A percentile compares a stretch with the other conserved stretches of the same genome.
phyloP scores from a whole-genome alignment of 140 eudicot species.

The Stevia rebaudiana region DNA sequence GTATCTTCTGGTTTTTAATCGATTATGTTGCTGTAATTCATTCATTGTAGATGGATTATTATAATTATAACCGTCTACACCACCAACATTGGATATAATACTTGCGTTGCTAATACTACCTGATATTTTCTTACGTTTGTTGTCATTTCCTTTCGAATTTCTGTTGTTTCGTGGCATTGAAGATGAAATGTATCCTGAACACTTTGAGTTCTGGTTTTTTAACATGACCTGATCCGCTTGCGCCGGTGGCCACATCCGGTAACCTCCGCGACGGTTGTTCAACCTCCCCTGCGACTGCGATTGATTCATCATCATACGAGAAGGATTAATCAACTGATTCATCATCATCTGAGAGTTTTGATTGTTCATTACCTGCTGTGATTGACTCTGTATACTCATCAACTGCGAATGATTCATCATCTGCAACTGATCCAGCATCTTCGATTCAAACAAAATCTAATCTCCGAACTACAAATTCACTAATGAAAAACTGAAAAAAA shows the following conservation, averaged over 20 bases:
- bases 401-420: background rate
- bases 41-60: constrained; percentile 76
- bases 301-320: constrained; percentile 32
- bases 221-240: constrained; percentile 38
- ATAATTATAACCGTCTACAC: constrained; percentile 27
- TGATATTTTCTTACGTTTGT: constrained; percentile 30
- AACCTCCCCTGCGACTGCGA: no score
- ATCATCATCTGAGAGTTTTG: constrained; percentile 20
- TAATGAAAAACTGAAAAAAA: no score
- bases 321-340: constrained; percentile 18
- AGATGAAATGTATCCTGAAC: background rate
- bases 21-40: constrained; percentile 80
- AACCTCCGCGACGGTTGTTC: constrained; percentile 36
- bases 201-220: constrained; percentile 42
- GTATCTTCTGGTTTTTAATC: constrained; percentile 64
- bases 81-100: constrained; percentile 32
- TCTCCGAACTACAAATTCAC: no score
- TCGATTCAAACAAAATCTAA: no score
- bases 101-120: constrained; percentile 19
- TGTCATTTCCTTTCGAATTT: constrained; percentile 71
- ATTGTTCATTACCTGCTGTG: constrained; percentile 37
- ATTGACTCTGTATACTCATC: constrained; percentile 37
- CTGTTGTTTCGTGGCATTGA: constrained; percentile 25
- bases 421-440: constrained; percentile 36
- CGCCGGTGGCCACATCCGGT: constrained; percentile 73